Base-by-base conservation (phyloP, 345 rosid species). In the Citrus mangshanensis region DNA sequence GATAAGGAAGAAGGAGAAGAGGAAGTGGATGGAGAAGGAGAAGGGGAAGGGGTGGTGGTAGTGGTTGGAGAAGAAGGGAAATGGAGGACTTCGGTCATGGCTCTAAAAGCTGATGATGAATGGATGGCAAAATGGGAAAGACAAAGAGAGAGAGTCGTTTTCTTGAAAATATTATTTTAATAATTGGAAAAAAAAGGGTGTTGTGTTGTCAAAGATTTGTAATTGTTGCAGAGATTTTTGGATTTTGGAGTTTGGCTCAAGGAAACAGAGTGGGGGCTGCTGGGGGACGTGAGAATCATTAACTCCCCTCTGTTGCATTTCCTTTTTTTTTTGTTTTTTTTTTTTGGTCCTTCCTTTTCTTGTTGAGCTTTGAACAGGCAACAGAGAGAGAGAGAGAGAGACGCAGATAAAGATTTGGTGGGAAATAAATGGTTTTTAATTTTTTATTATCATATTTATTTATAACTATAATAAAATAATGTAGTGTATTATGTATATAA, bases 21-120 rank as follows among this genome's bases (percentile, higher is more conserved):
- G 66, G 79, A 30, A 9, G 87, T 34, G 64, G 87, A 42, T 64
- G 89, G 73, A n/a, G 37, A 35, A 2, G 89, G 77, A 55, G 46
- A 40, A 40, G 46, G 88, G 38, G 24, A 85, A 25, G 28, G 84
- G 25, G 61, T 79, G 78, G 65, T 59, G 49, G 49, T 62, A 56
- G 82, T 80, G 68, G 71, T 81, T 78, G 89, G 88, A 63, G 93
- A 82, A 59, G 94, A 85, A 78, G 93, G 89, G 79, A 87, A 89
- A 82, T 89, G 93, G 73, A 92, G 94, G 55, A 92, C 94, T 82
- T 92, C 97, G 27, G 94, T 88, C 95, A 94, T 94, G 89, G 84
- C 82, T 81, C 70, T 79, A 82, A 68, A 38, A 61, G 69, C 67
- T 71, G 85, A 77, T 78, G 85, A 81, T 40, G 55, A 83, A 67